These are phyloP conservation scores for Chimonanthus salicifolius DNA, from an alignment of 164 flowering plant species.

Conservation along the genomic window DNA sequence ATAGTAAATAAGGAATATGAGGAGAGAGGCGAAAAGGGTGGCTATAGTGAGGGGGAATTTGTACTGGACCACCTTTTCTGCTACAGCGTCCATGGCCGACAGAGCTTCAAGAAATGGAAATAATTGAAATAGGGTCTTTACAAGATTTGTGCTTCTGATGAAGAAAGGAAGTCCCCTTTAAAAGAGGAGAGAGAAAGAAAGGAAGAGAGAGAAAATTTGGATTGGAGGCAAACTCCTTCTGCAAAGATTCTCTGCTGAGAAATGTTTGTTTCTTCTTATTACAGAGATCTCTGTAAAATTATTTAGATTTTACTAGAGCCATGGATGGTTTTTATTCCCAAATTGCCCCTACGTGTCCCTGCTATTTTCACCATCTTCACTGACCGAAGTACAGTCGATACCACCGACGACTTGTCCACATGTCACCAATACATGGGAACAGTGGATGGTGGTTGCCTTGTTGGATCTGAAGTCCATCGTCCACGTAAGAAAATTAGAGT, in stretches of 20 bases:
- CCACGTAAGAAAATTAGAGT: too few relatives aligned
- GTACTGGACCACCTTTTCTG: conserved; percentile 40
- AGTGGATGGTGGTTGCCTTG: too few relatives aligned
- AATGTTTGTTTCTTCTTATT: too few relatives aligned
- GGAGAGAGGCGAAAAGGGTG: not conserved
- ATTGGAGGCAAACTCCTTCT: not conserved
- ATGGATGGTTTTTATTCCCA: not conserved
- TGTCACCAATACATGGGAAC: too few relatives aligned
- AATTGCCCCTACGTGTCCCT: not conserved
- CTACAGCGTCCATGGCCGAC: conserved; percentile 37
- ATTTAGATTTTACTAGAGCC: not conserved
- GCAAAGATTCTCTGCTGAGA: not conserved
- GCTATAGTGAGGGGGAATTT: conserved; percentile 35
- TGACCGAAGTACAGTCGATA: too few relatives aligned
- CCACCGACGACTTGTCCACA: too few relatives aligned
- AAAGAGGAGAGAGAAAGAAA: not conserved
- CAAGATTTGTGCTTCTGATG: not conserved
- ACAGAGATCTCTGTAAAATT: too few relatives aligned
- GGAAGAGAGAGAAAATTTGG: not conserved
- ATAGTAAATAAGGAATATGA: conserved; percentile 17
- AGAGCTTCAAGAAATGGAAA: not conserved
- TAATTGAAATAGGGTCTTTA: not conserved
- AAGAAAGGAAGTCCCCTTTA: not conserved
- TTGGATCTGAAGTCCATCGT: too few relatives aligned
- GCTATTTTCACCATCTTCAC: too few relatives aligned